Base-by-base conservation (phyloP, 1,284 basidiomycete species). In the Anthracocystis walkeri region DNA sequence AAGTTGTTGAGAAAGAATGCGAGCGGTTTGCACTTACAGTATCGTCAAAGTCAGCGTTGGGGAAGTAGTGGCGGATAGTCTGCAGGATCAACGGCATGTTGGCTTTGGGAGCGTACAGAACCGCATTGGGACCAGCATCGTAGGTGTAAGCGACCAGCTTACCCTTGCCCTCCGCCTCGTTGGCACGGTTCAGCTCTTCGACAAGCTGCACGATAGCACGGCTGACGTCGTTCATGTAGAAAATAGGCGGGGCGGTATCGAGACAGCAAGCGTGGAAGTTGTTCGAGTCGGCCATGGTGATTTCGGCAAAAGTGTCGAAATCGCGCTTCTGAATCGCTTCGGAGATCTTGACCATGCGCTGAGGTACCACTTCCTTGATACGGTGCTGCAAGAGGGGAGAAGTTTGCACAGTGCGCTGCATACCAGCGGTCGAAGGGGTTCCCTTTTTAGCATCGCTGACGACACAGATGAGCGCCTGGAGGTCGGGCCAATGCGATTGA, bases 201-300 rank as follows among this genome's bases (percentile, higher is more conserved):
- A 99, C 89, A 29, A 85, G 74, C 64, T 78, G 76, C 25, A 85
- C 78, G 46, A 85, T 82, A 41, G 79, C 79, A 35, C 83, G 89
- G 73, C 91, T 93, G 77, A 95, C 93, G 86, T 99, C 96, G 88
- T 98, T 99, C 90, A 99, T 92, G 89, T 99, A 99, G 86, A 99
- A 98, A 87, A 99, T 99, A 50, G 96, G 97, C 1, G 96, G 97
- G 51, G 92, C 89, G 0, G 96, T 99, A 87, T 99, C 97, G 78
- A 99, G 91, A 68, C 93, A 93, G 79, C 97, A 94, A 25, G 96
- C 95, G 86, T 99, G 96, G 90, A 99, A 99, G 67, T 85, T 83
- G 75, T 85, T 99, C 69, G 94, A 96, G 86, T 99, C 96, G 66
- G 90, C 90, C 94, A 98, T 99, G 33, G 96, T 99, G 85, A 97